Percentiles rank a stretch among this genome's conserved stretches.
These are phyloP conservation scores for Corchorus olitorius DNA, from an alignment of 345 rosid species.

Conservation along the genomic window DNA sequence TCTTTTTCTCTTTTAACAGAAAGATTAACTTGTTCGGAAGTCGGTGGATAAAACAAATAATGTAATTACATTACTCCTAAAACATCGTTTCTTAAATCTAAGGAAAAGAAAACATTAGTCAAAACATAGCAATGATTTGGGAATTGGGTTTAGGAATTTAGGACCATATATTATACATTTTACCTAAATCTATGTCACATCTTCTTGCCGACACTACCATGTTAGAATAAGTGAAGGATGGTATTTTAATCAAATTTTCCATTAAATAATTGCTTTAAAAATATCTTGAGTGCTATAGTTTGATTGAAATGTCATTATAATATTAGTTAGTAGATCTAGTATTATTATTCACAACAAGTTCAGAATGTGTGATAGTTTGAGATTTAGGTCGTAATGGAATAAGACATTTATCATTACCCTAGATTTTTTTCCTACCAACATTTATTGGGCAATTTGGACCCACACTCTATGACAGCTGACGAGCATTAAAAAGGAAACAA, in stretches of 20 bases:
- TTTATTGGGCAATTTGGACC: neutral
- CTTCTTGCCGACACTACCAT: no score
- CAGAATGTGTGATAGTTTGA: neutral
- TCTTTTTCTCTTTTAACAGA: no score
- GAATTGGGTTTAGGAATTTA: neutral
- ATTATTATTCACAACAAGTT: no score
- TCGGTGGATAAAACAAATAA: neutral
- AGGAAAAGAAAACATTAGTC: neutral
- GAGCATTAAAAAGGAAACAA: neutral
- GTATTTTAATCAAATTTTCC: no score
- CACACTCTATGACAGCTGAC: constrained; percentile 9
- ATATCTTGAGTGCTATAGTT: neutral
- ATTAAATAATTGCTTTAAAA: no score
- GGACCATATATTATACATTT: neutral
- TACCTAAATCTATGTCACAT: neutral
- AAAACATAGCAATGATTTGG: neutral
- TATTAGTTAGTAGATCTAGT: neutral
- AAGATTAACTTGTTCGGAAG: neutral
- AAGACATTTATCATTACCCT: neutral
- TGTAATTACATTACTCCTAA: neutral
- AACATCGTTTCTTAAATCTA: neutral
- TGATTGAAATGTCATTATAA: neutral
- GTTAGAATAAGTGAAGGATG: no score
- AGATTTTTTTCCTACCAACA: neutral
- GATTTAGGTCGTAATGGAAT: neutral